Evolutionary conservation across 768 basidiomycete species (phyloP), one percentile per base, ranked within the genome.

Genomic region (Russula foetens): DNA sequence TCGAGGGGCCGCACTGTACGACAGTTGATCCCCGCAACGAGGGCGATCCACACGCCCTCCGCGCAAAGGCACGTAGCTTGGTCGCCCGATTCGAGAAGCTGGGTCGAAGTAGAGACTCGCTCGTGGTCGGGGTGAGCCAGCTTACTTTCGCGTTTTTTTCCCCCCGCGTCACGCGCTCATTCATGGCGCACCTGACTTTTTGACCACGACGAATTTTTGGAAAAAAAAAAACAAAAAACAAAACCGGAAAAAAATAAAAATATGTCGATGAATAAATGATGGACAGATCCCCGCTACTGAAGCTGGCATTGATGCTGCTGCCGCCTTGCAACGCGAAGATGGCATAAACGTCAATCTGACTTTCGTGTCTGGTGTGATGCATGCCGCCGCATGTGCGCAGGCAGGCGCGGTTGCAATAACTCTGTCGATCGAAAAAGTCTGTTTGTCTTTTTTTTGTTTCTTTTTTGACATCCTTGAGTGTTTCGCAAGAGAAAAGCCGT

Each of bases 281-380:
- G n/a, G n/a, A 7, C 33, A 85, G 84, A 76, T 86, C 41, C 81
- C 84, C 31, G 83, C 84, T 6, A 85, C 84, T 0, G 75, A 79
- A 38, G 72, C 72, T 29, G 85, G 84, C 17, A 74, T 85, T 14
- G 54, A 59, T 26, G 84, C 84, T 7, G 77, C 82, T 0, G 69
- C 67, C 26, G 64, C 67, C 52, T 75, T 85, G 12, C 69, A 72
- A 38, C 63, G 69, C 23, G 66, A 67, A 47, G 65, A 78, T 50
- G 67, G 68, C n/a, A 78, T 84, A 31, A 71, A 75, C 23, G 78
- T 78, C 23, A 81, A 84, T 68, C 69, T 86, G 41, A 74, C 74
- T 41, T 66, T 79, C 48, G 83, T 84, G n/a, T 75, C 81, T 4
- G 74, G 73, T 35, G 71, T 84, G n/a, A 65, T 74, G 33, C 85